Conservation (phyloP, 305 asterid species). For the Andrographis paniculata region DNA sequence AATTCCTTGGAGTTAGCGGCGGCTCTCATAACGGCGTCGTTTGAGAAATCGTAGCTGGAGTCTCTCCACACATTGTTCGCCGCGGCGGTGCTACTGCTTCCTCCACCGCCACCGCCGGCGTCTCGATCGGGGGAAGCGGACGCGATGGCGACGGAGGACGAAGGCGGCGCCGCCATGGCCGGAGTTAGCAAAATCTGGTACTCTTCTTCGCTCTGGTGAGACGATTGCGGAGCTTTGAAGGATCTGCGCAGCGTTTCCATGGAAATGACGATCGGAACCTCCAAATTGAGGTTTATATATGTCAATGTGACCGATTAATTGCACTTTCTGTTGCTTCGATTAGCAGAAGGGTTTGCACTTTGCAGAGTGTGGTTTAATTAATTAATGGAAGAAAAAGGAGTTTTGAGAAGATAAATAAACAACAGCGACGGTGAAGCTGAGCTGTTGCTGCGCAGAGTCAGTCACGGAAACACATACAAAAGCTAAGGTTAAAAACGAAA, state of each 20-base stretch:
- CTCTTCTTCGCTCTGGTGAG: constrained; percentile 27
- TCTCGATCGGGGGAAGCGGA: constrained; percentile 21
- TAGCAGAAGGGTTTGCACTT: no score
- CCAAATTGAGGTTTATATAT: no score
- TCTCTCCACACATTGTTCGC: constrained; percentile 38
- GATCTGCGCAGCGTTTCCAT: constrained; percentile 48
- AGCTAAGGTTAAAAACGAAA: no score
- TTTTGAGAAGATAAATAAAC: no score
- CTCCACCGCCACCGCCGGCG: not conserved
- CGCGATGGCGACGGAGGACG: constrained; percentile 18
- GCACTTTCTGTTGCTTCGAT: no score
- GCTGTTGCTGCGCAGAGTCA: no score
- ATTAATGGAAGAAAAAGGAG: no score
- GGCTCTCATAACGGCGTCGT: constrained; percentile 53
- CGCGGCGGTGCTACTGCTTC: constrained; percentile 1
- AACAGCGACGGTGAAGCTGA: no score
- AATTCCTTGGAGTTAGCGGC: constrained; percentile 46
- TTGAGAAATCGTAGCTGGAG: constrained; percentile 69
- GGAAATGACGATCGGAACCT: not conserved
- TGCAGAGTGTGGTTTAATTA: no score
- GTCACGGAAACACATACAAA: no score
- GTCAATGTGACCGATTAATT: no score
- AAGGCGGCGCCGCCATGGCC: constrained; percentile 3
- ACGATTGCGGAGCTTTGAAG: constrained; percentile 28
- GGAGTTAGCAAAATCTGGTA: constrained; percentile 36